Base-by-base conservation (phyloP, 345 rosid genomes). In the Populus tremula region DNA sequence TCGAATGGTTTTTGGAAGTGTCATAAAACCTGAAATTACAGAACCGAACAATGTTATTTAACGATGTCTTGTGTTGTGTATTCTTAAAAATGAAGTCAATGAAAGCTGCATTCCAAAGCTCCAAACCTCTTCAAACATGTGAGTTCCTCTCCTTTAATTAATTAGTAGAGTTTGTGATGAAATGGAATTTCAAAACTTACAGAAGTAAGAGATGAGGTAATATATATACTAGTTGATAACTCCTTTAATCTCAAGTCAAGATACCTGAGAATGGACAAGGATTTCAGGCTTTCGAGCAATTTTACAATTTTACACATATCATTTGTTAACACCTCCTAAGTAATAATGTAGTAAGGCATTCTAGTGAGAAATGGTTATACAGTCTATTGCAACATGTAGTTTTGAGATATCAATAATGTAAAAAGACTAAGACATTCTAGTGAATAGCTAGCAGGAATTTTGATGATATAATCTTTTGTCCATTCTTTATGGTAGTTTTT, bases 251-350 rank as follows among this genome's bases (percentile, higher is more conserved):
- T 27, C 10, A 80, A 53, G 50, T 72, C 36, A 14, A 85, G 78
- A 50, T 68, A 75, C 63, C 8, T 75, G 3, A 85, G 82, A 49
- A 80, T 82, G 29, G 36, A 61, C 43, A 82, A 35, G 16, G n/a
- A 65, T 29, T 78, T 69, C 70, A 82, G 25, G 9, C 82, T 82
- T 41, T 74, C 39, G 21, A 84, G 85, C 2, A 75, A 75, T 50
- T 74, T n/a, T 8, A n/a, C 47, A 29, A 82, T 65, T 2, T 16
- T 31, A 1, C 31, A 29, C 31, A 29, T 29, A 1, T 2, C 41
- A 85, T 31, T 0, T 0, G 0, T 0, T 0, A 0, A 59, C 85
- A 80, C 0, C 0, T 0, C 14, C 25, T 0, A 3, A 82, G 76
- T 23, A 82, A 33, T n/a, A 82, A 36, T 50, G 76, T 69, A 5